These are phyloP conservation scores for Lizonia empirigonia DNA, from an alignment of 2,329 filamentous ascomycete species.

Conservation along the genomic window DNA sequence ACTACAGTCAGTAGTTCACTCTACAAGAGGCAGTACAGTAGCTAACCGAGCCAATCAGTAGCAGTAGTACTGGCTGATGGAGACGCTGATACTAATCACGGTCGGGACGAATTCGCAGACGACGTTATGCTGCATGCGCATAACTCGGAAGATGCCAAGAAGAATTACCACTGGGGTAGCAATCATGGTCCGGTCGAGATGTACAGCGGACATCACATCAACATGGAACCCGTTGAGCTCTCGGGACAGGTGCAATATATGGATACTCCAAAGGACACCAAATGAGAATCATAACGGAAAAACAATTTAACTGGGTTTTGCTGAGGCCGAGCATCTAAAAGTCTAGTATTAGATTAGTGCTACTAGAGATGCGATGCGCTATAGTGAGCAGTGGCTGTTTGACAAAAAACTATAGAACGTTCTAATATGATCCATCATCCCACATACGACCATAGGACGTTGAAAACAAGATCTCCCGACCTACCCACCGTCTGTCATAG, in stretches of 20 bases:
- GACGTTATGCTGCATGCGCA: background rate
- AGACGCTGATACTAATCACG: no score
- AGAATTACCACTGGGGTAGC: conserved; percentile 9
- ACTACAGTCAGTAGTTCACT: no score
- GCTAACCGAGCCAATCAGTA: no score
- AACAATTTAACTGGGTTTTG: background rate
- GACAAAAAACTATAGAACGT: no score
- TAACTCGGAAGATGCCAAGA: background rate
- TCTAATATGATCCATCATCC: no score
- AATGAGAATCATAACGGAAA: background rate
- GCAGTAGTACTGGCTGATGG: no score
- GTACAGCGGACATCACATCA: conserved; percentile 12
- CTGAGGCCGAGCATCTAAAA: background rate
- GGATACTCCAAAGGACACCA: background rate
- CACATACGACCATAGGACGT: no score
- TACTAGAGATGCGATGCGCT: background rate
- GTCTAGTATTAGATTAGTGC: background rate
- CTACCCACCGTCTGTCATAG: no score
- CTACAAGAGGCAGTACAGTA: no score
- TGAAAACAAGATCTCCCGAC: no score
- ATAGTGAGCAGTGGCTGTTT: background rate
- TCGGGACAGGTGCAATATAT: conserved; percentile 4
- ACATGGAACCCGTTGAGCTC: conserved; percentile 16
- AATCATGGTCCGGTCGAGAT: conserved; percentile 17
- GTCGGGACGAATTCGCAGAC: background rate